Base-by-base conservation (phyloP, 2,329 filamentous ascomycete species). In the Verticillium nonalfalfae region DNA sequence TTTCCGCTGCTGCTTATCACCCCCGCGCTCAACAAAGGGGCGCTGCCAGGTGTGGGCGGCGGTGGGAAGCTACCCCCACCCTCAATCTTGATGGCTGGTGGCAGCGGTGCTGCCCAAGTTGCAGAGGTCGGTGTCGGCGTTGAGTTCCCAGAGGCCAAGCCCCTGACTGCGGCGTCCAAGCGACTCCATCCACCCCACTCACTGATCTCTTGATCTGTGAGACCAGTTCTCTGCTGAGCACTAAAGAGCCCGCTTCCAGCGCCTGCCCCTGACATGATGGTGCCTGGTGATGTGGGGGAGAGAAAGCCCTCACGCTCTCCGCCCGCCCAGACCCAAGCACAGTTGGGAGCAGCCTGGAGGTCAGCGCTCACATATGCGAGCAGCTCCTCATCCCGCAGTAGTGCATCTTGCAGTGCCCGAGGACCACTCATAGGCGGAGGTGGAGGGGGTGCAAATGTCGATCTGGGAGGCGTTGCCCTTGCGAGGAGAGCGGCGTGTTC, bases 301-400 rank as follows among this genome's bases (percentile, higher is more conserved):
- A 64, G 57, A 33, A 64, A 61, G n/a, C 69, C 64, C 52, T 82
- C 81, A 52, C 74, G 73, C 67, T 89, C 87, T 39, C 81, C 81
- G 35, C 84, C 81, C 68, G 84, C 76, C 94, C 93, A 97, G 4
- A 93, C 84, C 94, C 94, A 98, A 13, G 88, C 88, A 39, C 85
- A 85, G 59, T 93, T 89, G 0, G 83, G 81, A n/a, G 84, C 86
- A 1, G 89, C 90, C 74, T 98, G 94, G 69, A 96, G 80, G 74
- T 98, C 95, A 0, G 89, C 90, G 35, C 90, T 94, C 1, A 90
- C 86, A 68, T 97, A 97, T 0, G 88, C 91, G 34, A 98, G 78
- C 67, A 98, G 83, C 72, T 97, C 94, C 71, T 98, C 93, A 69
- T 99, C 93, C 3, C 81, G 79, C 56, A 79, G 57, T 18, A 82